phyloP scores from a whole-genome alignment of 148 eudicot species.

The Drosera capensis region DNA sequence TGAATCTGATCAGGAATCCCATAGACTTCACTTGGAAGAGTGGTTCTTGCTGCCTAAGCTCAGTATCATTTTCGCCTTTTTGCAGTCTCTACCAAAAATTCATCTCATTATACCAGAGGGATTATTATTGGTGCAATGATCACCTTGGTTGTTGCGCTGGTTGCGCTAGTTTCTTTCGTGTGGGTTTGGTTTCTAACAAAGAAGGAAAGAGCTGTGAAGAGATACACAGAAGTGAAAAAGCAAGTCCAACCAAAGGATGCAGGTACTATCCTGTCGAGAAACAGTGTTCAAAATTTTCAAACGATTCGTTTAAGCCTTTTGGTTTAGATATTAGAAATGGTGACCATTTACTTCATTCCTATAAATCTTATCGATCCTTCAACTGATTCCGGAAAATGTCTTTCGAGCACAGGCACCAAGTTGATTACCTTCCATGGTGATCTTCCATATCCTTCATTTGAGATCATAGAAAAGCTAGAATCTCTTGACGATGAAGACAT shows the following conservation, averaged over 20 bases:
- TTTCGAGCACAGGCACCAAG: constrained; percentile 43
- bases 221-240: constrained; percentile 78
- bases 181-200: constrained; percentile 71
- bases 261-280: constrained; percentile 26
- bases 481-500: constrained; percentile 69
- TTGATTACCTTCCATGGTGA: constrained; percentile 89
- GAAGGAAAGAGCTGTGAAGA: constrained; percentile 84
- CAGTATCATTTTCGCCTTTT: constrained; percentile 4
- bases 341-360: background rate
- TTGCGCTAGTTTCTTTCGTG: constrained; percentile 49
- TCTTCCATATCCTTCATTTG: constrained; percentile 83
- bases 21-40: too few relatives aligned
- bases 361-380: background rate
- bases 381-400: background rate
- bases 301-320: too few relatives aligned
- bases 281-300: too few relatives aligned
- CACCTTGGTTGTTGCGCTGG: constrained; percentile 41
- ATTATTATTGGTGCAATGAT: constrained; percentile 52
- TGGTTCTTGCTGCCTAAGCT: background rate
- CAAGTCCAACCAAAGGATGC: constrained; percentile 73
- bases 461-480: constrained; percentile 84
- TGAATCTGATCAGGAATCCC: background rate
- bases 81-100: constrained; percentile 50
- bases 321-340: too few relatives aligned
- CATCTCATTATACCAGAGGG: constrained; percentile 75